Conservation (phyloP, 2,329 filamentous ascomycete genomes). For the Dactylellina cionopaga region DNA sequence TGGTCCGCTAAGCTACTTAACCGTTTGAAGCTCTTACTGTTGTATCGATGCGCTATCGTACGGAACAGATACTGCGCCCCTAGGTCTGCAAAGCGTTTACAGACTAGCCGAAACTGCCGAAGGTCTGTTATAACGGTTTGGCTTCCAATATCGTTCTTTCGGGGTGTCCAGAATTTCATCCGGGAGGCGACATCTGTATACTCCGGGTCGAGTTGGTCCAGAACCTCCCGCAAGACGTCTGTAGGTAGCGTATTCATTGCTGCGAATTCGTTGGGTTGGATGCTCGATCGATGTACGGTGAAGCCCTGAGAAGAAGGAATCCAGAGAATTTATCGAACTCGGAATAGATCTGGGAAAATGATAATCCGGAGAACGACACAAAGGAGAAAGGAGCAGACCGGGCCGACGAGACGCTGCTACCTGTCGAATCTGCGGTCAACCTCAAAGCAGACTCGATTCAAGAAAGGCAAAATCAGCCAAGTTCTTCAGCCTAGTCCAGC, state of each 20-base stretch:
- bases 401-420: conserved; percentile 38
- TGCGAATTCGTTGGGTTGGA: conserved; percentile 1
- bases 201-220: conserved; percentile 66
- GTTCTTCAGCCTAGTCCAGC: conserved; percentile 51
- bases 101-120: conserved; percentile 64
- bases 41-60: conserved; percentile 66
- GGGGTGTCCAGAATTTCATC: conserved; percentile 64
- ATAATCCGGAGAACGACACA: conserved; percentile 44
- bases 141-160: conserved; percentile 67
- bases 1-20: conserved; percentile 65
- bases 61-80: conserved; percentile 66
- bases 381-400: conserved; percentile 36
- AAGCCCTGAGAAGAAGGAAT: conserved; percentile 11
- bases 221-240: conserved; percentile 65
- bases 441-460: conserved; percentile 38
- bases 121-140: conserved; percentile 63
- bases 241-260: conserved; percentile 60
- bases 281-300: conserved; percentile 36
- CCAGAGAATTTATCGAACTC: conserved; percentile 4
- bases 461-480: conserved; percentile 49
- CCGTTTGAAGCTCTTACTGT: conserved; percentile 64
- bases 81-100: conserved; percentile 65
- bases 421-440: conserved; percentile 45
- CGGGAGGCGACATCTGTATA: conserved; percentile 63
- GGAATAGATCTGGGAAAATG: conserved; percentile 37